Percentiles rank a stretch among this genome's conserved stretches.
Conservation (phyloP, 2,329 filamentous ascomycete genomes). For the Dryadomyces quercus-mongolicae region DNA sequence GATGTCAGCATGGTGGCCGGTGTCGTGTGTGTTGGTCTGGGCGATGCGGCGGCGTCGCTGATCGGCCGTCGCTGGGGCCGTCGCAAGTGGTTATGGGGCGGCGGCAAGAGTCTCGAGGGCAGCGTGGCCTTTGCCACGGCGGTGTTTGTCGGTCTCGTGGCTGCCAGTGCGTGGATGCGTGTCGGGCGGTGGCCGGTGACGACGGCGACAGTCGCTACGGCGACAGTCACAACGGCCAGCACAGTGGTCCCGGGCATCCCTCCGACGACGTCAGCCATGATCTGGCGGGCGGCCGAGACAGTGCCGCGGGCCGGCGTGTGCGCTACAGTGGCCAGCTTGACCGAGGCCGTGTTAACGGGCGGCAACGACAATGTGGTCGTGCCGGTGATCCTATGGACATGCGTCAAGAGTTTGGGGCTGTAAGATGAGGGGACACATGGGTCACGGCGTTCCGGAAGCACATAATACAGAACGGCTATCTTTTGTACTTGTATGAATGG, state of each 20-base stretch:
- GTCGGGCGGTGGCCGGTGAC: slow-evolving; percentile 54
- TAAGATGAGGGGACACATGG: slow-evolving; percentile 17
- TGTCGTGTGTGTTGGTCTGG: slow-evolving; percentile 87
- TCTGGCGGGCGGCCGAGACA: slow-evolving; percentile 26
- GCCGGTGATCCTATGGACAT: slow-evolving; percentile 82
- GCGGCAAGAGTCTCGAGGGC: slow-evolving; percentile 90
- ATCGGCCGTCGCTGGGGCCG: slow-evolving; percentile 79
- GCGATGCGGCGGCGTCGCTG: slow-evolving; percentile 84
- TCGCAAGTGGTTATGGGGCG: slow-evolving; percentile 91
- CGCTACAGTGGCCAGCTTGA: slow-evolving; percentile 71
- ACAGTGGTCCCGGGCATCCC: neutral
- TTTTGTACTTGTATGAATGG: no score
- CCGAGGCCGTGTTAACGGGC: slow-evolving; percentile 88
- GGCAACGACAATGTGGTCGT: slow-evolving; percentile 98
- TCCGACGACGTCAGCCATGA: slow-evolving; percentile 1
- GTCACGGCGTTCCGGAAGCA: neutral
- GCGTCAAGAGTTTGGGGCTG: slow-evolving; percentile 65
- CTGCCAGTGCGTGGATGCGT: slow-evolving; percentile 61
- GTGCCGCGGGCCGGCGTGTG: slow-evolving; percentile 61
- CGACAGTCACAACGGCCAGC: neutral
- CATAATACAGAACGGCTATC: no score
- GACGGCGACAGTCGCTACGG: neutral
- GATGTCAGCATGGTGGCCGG: slow-evolving; percentile 88
- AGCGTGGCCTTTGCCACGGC: slow-evolving; percentile 68
- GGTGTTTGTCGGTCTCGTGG: slow-evolving; percentile 62